A percentile compares a stretch with the other conserved stretches of the same genome.
Evolutionary conservation across 192 early-diverging fungal genomes (phyloP).

Genomic region (Martensiomyces pterosporus): DNA sequence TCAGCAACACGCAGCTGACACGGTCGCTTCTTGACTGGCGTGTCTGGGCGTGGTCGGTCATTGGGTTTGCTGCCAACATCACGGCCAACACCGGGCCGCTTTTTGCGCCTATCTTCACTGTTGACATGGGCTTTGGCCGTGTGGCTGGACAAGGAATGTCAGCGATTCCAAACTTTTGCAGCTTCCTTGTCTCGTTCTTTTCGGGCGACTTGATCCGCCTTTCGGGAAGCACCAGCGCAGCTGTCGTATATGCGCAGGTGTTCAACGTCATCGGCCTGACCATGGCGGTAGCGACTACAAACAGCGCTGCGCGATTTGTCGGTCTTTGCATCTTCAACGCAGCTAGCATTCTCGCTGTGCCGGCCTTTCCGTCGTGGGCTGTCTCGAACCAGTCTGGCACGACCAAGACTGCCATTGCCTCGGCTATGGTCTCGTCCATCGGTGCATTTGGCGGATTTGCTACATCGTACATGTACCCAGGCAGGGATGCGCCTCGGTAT

Average conservation of each 20-base stretch:
- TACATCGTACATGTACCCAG: constrained; percentile 7
- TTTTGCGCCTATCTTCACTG: constrained; percentile 7
- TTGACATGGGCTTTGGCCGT: constrained; percentile 8
- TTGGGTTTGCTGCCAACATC: constrained; percentile 5
- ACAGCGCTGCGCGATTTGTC: constrained; percentile 6
- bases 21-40: constrained; percentile 8
- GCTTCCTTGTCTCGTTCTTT: constrained; percentile 6
- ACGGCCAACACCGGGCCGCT: constrained; percentile 7
- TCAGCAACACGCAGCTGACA: constrained; percentile 2
- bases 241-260: neutral
- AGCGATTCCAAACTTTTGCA: constrained; percentile 3
- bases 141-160: constrained; percentile 10
- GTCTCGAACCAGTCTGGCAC: constrained; percentile 9
- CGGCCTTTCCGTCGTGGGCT: constrained; percentile 4
- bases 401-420: constrained; percentile 3
- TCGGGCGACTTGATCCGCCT: neutral
- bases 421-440: constrained; percentile 8
- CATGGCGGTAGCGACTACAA: constrained; percentile 5
- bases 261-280: constrained; percentile 5
- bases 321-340: constrained; percentile 5
- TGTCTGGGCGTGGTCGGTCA: constrained; percentile 7
- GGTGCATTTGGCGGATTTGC: constrained; percentile 9
- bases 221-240: constrained; percentile 2
- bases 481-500: constrained; percentile 1
- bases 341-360: constrained; percentile 1